Evolutionary conservation across 345 rosid genomes (phyloP).

Genomic region (Mallotus nudiflorus): DNA sequence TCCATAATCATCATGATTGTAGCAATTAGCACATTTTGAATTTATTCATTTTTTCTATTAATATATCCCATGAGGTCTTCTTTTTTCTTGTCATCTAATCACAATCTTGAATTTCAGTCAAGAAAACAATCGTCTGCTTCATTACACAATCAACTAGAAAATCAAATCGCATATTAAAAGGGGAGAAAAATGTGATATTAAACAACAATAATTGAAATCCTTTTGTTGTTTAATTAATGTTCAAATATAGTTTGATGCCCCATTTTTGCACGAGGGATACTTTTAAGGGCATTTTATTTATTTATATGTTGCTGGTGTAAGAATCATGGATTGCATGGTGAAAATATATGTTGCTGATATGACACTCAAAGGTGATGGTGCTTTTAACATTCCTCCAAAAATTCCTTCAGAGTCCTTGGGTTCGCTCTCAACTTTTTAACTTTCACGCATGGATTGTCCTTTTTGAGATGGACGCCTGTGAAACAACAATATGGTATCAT

Average conservation of each 20-base stretch:
- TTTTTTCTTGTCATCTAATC: background rate
- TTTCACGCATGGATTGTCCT: background rate
- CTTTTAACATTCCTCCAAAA: background rate
- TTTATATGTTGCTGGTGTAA: background rate
- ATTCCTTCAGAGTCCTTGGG: background rate
- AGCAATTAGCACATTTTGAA: no score
- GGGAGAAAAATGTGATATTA: no score
- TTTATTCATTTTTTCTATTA: no score
- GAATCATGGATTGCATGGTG: conserved; percentile 12
- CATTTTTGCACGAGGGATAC: conserved; percentile 4
- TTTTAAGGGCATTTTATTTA: no score
- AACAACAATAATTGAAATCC: no score
- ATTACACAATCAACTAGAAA: background rate
- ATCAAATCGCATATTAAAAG: background rate
- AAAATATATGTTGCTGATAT: conserved; percentile 9
- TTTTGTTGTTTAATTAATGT: no score
- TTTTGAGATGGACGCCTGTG: background rate
- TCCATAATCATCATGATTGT: no score
- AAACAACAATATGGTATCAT: background rate
- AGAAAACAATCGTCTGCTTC: background rate
- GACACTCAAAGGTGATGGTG: conserved; percentile 3
- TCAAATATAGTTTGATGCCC: no score
- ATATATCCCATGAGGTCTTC: no score
- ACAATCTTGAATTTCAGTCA: background rate
- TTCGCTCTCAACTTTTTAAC: background rate